A percentile compares a stretch with the other conserved stretches of the same genome.
These are phyloP conservation scores for Mucor ambiguus DNA, from an alignment of 371 early-diverging fungal species.

Conservation along the genomic window DNA sequence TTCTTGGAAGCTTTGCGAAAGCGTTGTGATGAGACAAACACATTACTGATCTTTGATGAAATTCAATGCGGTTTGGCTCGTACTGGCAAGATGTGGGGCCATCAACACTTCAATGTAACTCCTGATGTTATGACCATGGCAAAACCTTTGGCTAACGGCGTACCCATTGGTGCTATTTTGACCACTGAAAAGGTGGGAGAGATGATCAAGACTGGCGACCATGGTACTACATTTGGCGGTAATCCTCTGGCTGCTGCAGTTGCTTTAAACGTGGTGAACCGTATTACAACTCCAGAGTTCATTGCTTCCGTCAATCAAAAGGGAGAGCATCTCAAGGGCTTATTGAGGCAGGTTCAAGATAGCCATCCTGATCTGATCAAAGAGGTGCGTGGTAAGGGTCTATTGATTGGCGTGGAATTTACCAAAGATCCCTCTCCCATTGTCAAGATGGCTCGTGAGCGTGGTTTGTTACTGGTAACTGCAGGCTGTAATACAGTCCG, in stretches of 20 bases:
- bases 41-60: slow-evolving; percentile 93
- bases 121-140: slow-evolving; percentile 96
- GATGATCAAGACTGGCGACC: slow-evolving; percentile 83
- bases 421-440: slow-evolving; percentile 66
- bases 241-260: slow-evolving; percentile 82
- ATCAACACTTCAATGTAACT: slow-evolving; percentile 66
- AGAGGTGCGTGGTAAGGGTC: slow-evolving; percentile 84
- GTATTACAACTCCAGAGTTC: slow-evolving; percentile 71
- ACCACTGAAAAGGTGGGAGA: slow-evolving; percentile 77
- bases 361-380: slow-evolving; percentile 61
- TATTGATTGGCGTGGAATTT: slow-evolving; percentile 83
- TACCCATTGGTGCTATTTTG: slow-evolving; percentile 94
- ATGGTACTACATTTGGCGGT: slow-evolving; percentile 91
- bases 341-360: slow-evolving; percentile 52
- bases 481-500: slow-evolving; percentile 91
- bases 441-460: slow-evolving; percentile 76
- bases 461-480: slow-evolving; percentile 84
- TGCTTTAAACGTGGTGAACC: slow-evolving; percentile 73
- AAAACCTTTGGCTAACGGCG: slow-evolving; percentile 94
- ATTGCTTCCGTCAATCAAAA: slow-evolving; percentile 64
- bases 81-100: slow-evolving; percentile 89
- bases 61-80: slow-evolving; percentile 97
- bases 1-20: slow-evolving; percentile 79
- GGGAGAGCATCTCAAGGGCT: slow-evolving; percentile 57
- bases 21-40: slow-evolving; percentile 80